These are phyloP conservation scores for Xanthoconium separans DNA, from an alignment of 1,284 basidiomycete genomes.

Conservation along the genomic window DNA sequence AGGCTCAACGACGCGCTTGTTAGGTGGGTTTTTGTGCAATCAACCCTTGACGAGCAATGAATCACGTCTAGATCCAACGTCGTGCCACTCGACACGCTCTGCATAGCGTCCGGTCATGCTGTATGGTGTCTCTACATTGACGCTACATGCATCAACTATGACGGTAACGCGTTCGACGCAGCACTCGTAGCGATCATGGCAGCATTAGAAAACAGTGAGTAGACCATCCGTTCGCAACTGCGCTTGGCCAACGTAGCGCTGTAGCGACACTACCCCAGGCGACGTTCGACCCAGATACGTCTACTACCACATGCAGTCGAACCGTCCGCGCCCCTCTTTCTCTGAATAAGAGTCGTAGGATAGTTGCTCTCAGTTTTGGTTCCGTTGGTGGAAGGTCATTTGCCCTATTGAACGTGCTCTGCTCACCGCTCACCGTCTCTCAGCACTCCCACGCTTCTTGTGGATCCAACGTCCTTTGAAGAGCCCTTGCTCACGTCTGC, in stretches of 20 bases:
- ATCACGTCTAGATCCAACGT: slow-evolving; percentile 57
- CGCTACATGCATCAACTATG: slow-evolving; percentile 93
- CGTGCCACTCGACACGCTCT: slow-evolving; percentile 67
- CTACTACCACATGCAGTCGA: slow-evolving; percentile 66
- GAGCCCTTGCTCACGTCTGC: slow-evolving; percentile 78
- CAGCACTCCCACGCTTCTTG: slow-evolving; percentile 56
- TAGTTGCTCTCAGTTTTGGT: slow-evolving; percentile 38
- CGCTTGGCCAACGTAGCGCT: neutral
- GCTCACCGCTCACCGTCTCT: neutral
- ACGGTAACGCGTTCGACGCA: slow-evolving; percentile 94
- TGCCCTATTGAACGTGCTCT: slow-evolving; percentile 10
- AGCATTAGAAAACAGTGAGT: slow-evolving; percentile 82
- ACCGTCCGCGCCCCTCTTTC: slow-evolving; percentile 22
- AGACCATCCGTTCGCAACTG: neutral
- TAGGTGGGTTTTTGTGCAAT: slow-evolving; percentile 48
- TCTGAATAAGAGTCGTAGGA: slow-evolving; percentile 12
- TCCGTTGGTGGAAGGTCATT: slow-evolving; percentile 47
- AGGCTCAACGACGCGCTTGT: slow-evolving; percentile 75
- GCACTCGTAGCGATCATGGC: slow-evolving; percentile 84
- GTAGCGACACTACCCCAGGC: slow-evolving; percentile 76
- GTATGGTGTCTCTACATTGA: slow-evolving; percentile 95
- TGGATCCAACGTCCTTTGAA: slow-evolving; percentile 90
- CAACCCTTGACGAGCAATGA: neutral
- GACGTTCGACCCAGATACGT: slow-evolving; percentile 67
- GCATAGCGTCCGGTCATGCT: slow-evolving; percentile 77